These are phyloP conservation scores for Penicillium roqueforti DNA, from an alignment of 495 filamentous ascomycete species.

Conservation along the genomic window DNA sequence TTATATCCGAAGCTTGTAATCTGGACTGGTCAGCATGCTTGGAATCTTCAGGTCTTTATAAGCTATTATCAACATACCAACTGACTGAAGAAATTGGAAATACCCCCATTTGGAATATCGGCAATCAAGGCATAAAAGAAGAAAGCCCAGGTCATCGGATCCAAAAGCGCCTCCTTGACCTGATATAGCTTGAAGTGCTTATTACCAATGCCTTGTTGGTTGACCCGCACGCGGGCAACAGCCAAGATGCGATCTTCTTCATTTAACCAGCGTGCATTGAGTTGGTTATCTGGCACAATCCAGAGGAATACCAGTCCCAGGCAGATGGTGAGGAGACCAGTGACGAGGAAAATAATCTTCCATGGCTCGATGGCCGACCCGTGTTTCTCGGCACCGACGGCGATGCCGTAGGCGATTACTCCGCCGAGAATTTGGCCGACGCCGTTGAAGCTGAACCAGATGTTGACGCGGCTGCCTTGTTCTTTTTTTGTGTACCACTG, in stretches of 20 bases:
- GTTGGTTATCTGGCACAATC: slow-evolving; percentile 64
- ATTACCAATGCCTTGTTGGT: slow-evolving; percentile 67
- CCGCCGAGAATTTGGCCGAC: slow-evolving; percentile 60
- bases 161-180: slow-evolving; percentile 53
- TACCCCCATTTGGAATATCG: slow-evolving; percentile 64
- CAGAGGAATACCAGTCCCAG: slow-evolving; percentile 58
- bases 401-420: slow-evolving; percentile 61
- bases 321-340: slow-evolving; percentile 55
- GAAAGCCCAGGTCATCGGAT: slow-evolving; percentile 64
- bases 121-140: slow-evolving; percentile 57
- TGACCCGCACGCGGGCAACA: slow-evolving; percentile 57
- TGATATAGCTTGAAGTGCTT: slow-evolving; percentile 65
- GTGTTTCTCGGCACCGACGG: slow-evolving; percentile 49
- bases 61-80: slow-evolving; percentile 24
- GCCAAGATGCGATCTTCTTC: slow-evolving; percentile 57
- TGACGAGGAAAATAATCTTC: slow-evolving; percentile 67
- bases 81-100: slow-evolving; percentile 71
- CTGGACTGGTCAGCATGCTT: slow-evolving; percentile 10
- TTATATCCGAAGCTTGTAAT: slow-evolving; percentile 49
- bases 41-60: background rate
- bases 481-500: slow-evolving; percentile 62
- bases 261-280: slow-evolving; percentile 63
- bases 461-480: slow-evolving; percentile 52
- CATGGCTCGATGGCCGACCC: slow-evolving; percentile 55
- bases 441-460: slow-evolving; percentile 64